Evolutionary conservation across 257 asterid genomes (phyloP).

Genomic region (Ajuga chamaepitys): DNA sequence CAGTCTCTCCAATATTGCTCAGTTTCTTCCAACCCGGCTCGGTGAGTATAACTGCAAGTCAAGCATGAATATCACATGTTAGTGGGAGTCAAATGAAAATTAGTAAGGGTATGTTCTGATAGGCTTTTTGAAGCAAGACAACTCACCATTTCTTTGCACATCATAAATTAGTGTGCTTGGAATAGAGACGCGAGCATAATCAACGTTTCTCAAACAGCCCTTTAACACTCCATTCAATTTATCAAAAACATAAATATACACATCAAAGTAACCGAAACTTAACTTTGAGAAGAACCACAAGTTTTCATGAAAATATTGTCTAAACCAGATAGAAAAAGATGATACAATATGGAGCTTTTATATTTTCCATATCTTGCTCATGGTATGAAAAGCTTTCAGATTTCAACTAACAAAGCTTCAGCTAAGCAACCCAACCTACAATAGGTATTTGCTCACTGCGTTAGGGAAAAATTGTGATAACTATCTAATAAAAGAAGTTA

Average conservation of each 20-base stretch:
- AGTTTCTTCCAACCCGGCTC: constrained; percentile 82
- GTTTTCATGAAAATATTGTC: background rate
- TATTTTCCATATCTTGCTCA: too few relatives aligned
- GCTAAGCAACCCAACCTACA: too few relatives aligned
- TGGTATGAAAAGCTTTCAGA: too few relatives aligned
- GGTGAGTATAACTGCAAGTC: constrained; percentile 68
- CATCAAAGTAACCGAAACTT: background rate
- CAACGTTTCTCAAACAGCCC: constrained; percentile 84
- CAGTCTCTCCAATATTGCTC: constrained; percentile 97
- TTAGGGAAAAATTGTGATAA: background rate
- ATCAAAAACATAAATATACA: constrained; percentile 7
- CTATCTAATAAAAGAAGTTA: background rate
- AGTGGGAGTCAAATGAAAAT: background rate
- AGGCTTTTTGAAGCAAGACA: constrained; percentile 10
- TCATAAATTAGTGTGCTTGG: constrained; percentile 82
- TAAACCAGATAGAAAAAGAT: background rate
- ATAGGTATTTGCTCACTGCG: background rate
- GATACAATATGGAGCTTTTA: too few relatives aligned
- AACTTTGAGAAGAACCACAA: background rate
- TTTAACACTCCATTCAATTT: constrained; percentile 97
- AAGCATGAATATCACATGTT: constrained; percentile 12
- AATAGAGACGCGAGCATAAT: constrained; percentile 86
- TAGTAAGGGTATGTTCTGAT: background rate
- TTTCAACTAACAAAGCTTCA: too few relatives aligned
- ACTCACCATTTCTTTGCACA: constrained; percentile 75